Evolutionary conservation across 1,284 basidiomycete species (phyloP).

Genomic region (Boletus semigastroideus): DNA sequence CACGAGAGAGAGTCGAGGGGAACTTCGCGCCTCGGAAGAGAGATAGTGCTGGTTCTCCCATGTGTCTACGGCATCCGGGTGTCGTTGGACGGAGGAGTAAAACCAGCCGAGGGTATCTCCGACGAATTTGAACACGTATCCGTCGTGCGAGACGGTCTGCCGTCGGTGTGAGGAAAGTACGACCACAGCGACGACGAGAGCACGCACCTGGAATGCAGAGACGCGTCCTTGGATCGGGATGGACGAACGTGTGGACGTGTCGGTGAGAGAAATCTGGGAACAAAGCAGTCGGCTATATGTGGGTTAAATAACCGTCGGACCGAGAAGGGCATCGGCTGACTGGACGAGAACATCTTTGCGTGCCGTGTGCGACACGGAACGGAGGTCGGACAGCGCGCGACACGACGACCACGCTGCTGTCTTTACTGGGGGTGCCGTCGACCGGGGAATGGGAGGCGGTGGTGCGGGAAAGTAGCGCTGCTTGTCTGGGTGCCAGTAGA

Average conservation of each 20-base stretch:
- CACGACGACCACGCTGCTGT: not conserved
- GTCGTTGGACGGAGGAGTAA: conserved; percentile 35
- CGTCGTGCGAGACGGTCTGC: conserved; percentile 37
- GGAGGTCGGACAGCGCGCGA: conserved; percentile 16
- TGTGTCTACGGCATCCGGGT: conserved; percentile 7
- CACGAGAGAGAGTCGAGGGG: not conserved
- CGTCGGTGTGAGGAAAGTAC: not conserved
- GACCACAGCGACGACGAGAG: not conserved
- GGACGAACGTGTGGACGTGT: conserved; percentile 23
- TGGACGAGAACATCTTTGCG: conserved; percentile 29
- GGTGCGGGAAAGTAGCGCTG: conserved; percentile 52
- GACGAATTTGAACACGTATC: conserved; percentile 37
- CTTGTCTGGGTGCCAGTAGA: conserved; percentile 48
- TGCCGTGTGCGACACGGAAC: conserved; percentile 11
- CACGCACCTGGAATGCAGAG: conserved; percentile 45
- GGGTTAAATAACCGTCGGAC: not conserved
- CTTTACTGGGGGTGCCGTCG: not conserved
- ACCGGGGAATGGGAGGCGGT: too few species aligned
- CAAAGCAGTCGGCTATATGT: conserved; percentile 36
- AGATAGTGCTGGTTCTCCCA: conserved; percentile 47
- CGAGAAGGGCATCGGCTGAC: conserved; percentile 16
- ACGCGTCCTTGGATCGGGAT: conserved; percentile 35
- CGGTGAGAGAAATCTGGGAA: conserved; percentile 38
- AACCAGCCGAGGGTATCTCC: conserved; percentile 56
- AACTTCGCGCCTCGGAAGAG: conserved; percentile 32